phyloP scores from a whole-genome alignment of 768 basidiomycete species.

The Kwoniella newhampshirensis region DNA sequence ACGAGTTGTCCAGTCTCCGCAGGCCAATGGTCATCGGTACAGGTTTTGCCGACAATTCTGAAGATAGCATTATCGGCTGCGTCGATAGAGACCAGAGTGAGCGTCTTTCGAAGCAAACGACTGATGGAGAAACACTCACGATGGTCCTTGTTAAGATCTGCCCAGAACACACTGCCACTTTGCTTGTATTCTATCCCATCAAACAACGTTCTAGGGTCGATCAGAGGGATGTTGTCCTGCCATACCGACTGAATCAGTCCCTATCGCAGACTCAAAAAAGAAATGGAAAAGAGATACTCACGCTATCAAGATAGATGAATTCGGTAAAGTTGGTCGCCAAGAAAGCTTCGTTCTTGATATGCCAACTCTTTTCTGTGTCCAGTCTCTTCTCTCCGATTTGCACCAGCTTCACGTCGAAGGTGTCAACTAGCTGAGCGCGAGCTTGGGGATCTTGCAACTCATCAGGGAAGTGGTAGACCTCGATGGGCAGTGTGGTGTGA shows the following conservation, averaged over 20 bases:
- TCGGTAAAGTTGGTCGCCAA: constrained; percentile 47
- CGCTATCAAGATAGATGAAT: constrained; percentile 50
- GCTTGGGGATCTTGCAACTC: constrained; percentile 49
- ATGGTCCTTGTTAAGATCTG: constrained; percentile 56
- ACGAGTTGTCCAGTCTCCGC: constrained; percentile 51
- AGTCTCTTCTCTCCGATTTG: constrained; percentile 28
- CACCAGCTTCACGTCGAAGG: constrained; percentile 49
- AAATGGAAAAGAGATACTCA: constrained; percentile 15
- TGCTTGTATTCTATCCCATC: constrained; percentile 49
- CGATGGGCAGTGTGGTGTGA: constrained; percentile 53
- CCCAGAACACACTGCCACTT: constrained; percentile 56
- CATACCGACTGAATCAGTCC: constrained; percentile 5
- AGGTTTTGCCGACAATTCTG: constrained; percentile 52
- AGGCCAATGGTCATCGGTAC: constrained; percentile 54
- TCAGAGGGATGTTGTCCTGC: constrained; percentile 55
- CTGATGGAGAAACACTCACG: constrained; percentile 27
- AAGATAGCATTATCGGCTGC: constrained; percentile 56
- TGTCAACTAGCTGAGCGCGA: constrained; percentile 34
- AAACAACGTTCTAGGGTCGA: constrained; percentile 54
- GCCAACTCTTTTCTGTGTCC: constrained; percentile 47
- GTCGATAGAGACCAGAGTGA: constrained; percentile 5
- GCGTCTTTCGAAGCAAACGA: background rate
- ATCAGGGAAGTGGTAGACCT: constrained; percentile 55
- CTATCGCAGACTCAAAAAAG: too few species aligned
- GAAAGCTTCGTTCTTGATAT: constrained; percentile 50